A percentile compares a stretch with the other conserved stretches of the same genome.
Evolutionary conservation across 768 basidiomycete genomes (phyloP).

Genomic region (Lactarius trivialis): DNA sequence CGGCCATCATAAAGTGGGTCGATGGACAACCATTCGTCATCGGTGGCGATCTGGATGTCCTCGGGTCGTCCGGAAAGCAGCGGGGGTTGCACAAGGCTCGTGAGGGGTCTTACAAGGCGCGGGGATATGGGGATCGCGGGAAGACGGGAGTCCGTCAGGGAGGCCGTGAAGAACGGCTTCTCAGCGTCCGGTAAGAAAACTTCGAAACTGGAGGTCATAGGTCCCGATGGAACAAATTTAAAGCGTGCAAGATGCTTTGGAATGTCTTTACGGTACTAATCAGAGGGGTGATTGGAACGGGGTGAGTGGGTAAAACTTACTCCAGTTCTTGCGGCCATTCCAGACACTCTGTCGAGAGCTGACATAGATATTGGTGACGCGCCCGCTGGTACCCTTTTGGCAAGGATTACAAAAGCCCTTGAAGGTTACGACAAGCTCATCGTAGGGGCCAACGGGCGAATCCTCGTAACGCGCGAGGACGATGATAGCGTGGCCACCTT

Average conservation of each 20-base stretch:
- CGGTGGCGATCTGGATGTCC: not conserved
- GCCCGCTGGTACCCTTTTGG: not conserved
- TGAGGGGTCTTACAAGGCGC: not conserved
- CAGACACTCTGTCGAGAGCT: slow-evolving; percentile 1
- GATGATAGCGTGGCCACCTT: not conserved
- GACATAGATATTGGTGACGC: slow-evolving; percentile 20
- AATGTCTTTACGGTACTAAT: not conserved
- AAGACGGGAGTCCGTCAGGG: slow-evolving; percentile 12
- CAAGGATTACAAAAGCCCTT: slow-evolving; percentile 1
- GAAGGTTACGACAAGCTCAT: slow-evolving; percentile 9
- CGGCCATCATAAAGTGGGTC: slow-evolving; percentile 11
- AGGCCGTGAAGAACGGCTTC: slow-evolving; percentile 18
- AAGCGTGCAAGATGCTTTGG: slow-evolving; percentile 19
- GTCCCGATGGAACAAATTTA: not conserved
- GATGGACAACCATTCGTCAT: slow-evolving; percentile 10
- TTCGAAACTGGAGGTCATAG: not conserved
- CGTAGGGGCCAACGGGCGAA: slow-evolving; percentile 20
- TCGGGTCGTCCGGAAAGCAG: not conserved
- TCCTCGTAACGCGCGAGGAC: slow-evolving; percentile 12
- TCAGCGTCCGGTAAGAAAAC: not conserved
- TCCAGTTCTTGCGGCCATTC: slow-evolving; percentile 21
- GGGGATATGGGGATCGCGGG: slow-evolving; percentile 9
- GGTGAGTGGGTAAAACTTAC: not conserved
- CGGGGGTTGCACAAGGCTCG: slow-evolving; percentile 12
- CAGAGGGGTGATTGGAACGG: not conserved